phyloP scores from a whole-genome alignment of 306 rosid species.

The Fagus sylvatica region DNA sequence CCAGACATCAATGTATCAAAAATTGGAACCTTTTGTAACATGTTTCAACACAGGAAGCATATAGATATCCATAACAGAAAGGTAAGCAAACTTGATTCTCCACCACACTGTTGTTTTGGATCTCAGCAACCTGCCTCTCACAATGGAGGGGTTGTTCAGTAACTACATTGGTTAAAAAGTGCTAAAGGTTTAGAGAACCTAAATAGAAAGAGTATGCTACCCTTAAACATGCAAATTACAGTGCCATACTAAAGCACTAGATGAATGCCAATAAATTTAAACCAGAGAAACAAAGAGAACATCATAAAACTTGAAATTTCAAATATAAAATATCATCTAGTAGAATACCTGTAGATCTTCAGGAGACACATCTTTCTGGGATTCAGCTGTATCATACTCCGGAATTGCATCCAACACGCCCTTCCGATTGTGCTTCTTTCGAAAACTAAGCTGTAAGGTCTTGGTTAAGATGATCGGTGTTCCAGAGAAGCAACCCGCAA shows the following conservation, averaged over 20 bases:
- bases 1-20: slow-evolving; percentile 28
- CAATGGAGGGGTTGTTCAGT: not conserved
- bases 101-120: slow-evolving; percentile 7
- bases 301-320: slow-evolving; percentile 8
- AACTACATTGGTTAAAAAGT: not conserved
- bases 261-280: not conserved
- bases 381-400: slow-evolving; percentile 65
- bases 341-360: slow-evolving; percentile 61
- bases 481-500: slow-evolving; percentile 83
- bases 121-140: not conserved
- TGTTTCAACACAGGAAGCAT: slow-evolving; percentile 24
- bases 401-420: slow-evolving; percentile 70
- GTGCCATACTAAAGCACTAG: not conserved
- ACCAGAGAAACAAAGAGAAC: slow-evolving; percentile 10
- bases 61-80: slow-evolving; percentile 22
- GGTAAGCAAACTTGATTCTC: slow-evolving; percentile 5
- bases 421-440: slow-evolving; percentile 64
- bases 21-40: slow-evolving; percentile 5
- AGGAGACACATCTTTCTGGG: slow-evolving; percentile 48
- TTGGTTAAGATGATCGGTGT: slow-evolving; percentile 76
- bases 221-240: not conserved
- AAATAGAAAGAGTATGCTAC: not conserved
- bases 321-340: slow-evolving; percentile 3
- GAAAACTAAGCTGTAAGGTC: slow-evolving; percentile 60
- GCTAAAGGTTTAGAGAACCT: not conserved